phyloP scores from a whole-genome alignment of 331 rosid species.

The Quercus tomentella region DNA sequence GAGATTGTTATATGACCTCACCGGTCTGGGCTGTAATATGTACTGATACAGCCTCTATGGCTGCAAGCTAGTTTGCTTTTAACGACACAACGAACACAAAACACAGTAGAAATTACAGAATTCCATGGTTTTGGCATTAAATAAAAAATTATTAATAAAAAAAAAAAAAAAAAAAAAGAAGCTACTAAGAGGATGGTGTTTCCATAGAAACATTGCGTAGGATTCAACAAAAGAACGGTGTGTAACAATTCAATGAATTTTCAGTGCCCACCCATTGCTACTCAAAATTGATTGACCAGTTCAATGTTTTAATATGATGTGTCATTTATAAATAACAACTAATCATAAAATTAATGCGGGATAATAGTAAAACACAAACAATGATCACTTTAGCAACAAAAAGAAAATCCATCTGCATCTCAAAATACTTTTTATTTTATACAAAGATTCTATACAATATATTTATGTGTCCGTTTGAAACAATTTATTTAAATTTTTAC shows the following conservation, averaged over 20 bases:
- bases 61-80: no score
- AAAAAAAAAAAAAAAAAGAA: no score
- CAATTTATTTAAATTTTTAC: accelerated
- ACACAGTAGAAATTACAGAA: neutral
- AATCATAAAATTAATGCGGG: neutral
- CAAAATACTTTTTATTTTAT: neutral
- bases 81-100: neutral
- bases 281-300: neutral
- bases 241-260: neutral
- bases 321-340: neutral
- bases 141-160: no score
- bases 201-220: neutral
- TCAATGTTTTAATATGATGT: neutral
- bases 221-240: neutral
- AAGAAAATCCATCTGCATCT: neutral
- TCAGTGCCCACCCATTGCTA: neutral
- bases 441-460: neutral
- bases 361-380: neutral
- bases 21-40: no score
- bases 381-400: neutral
- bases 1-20: no score
- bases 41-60: no score
- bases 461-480: no score
- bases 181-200: neutral
- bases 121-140: neutral